Evolutionary conservation across 2,329 filamentous ascomycete genomes (phyloP).

Genomic region (Fusarium sp.): DNA sequence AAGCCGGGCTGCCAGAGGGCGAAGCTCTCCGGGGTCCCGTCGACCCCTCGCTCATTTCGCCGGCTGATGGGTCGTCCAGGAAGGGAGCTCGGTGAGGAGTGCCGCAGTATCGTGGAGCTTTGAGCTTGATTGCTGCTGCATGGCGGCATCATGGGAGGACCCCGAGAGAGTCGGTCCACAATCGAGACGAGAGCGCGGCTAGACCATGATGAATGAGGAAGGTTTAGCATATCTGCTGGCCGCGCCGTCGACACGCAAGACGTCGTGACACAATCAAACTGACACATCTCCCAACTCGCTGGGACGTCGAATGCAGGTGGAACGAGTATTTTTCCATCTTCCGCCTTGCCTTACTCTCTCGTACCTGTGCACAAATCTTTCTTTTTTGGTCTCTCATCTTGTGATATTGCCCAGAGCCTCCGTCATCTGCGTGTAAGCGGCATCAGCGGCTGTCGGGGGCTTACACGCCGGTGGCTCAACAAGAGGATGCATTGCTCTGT

Average conservation of each 20-base stretch:
- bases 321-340: not conserved
- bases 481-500: not conserved
- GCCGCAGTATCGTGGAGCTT: slow-evolving; percentile 13
- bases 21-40: not conserved
- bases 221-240: slow-evolving; percentile 9
- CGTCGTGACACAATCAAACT: not conserved
- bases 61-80: slow-evolving; percentile 24
- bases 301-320: not conserved
- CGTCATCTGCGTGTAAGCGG: slow-evolving; percentile 2
- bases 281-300: not conserved
- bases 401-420: not conserved
- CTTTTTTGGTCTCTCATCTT: not conserved
- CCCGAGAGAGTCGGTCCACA: slow-evolving; percentile 26
- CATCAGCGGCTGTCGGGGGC: not conserved
- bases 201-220: slow-evolving; percentile 20
- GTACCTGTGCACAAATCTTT: not conserved
- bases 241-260: not conserved
- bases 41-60: slow-evolving; percentile 12
- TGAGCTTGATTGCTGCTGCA: slow-evolving; percentile 13
- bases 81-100: slow-evolving; percentile 29
- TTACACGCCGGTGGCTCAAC: not conserved
- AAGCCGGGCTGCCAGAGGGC: slow-evolving; percentile 28
- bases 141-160: slow-evolving; percentile 5
- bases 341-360: not conserved
- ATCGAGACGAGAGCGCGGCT: slow-evolving; percentile 10